Percentiles rank a stretch among this genome's conserved stretches.
phyloP scores from a whole-genome alignment of 1,284 basidiomycete species.

The Pyrrhoderma noxium region DNA sequence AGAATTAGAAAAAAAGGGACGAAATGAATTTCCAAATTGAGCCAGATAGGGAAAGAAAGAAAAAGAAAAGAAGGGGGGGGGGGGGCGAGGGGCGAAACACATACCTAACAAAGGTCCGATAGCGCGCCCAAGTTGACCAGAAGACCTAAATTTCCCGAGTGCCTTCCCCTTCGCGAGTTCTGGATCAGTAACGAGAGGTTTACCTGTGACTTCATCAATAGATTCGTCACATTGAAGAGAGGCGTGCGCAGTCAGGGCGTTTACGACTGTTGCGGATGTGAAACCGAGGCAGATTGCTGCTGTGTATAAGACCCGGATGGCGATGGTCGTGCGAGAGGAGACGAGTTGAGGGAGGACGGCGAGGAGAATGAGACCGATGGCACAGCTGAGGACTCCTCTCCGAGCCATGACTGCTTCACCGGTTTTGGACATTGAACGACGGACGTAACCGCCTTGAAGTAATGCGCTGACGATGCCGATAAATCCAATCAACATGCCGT shows the following conservation, averaged over 20 bases:
- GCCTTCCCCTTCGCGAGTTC: constrained; percentile 78
- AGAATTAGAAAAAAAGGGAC: too few species aligned
- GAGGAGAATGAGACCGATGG: constrained; percentile 60
- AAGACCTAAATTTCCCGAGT: constrained; percentile 77
- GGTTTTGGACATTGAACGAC: constrained; percentile 59
- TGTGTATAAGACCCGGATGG: constrained; percentile 58
- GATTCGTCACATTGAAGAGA: constrained; percentile 80
- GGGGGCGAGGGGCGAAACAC: too few species aligned
- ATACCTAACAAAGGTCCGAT: constrained; percentile 79
- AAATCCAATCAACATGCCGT: constrained; percentile 78
- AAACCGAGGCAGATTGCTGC: constrained; percentile 80
- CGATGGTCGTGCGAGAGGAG: constrained; percentile 34
- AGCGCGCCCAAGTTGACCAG: constrained; percentile 84
- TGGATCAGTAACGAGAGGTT: constrained; percentile 47
- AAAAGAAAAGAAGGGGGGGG: constrained; percentile 21
- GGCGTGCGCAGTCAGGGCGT: constrained; percentile 78
- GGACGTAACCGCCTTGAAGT: constrained; percentile 87
- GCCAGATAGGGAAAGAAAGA: constrained; percentile 10
- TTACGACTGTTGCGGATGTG: constrained; percentile 89
- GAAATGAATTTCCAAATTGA: neutral
- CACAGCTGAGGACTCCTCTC: constrained; percentile 67
- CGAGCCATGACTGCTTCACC: constrained; percentile 77
- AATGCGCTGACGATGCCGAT: constrained; percentile 85
- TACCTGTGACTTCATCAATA: constrained; percentile 49
- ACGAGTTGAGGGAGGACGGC: constrained; percentile 57